Conservation (phyloP, 2,329 filamentous ascomycete genomes). For the Paraphoma chrysanthemicola region DNA sequence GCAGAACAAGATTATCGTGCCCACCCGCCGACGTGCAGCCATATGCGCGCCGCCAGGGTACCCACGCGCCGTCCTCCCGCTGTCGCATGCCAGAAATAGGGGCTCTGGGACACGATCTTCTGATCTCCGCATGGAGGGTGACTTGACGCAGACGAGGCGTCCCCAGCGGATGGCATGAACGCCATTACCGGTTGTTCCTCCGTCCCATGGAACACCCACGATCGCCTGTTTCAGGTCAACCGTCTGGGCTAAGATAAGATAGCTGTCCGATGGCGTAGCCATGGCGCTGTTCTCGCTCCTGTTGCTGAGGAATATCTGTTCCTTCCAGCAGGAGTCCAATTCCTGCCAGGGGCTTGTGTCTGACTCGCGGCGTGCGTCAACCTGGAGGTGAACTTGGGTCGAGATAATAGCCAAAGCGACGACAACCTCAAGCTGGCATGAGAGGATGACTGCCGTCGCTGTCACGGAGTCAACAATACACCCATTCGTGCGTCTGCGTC, state of each 20-base stretch:
- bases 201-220: slow-evolving; percentile 16
- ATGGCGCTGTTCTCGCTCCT: neutral
- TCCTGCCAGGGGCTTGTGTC: neutral
- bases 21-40: neutral
- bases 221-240: slow-evolving; percentile 17
- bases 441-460: no score
- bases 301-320: neutral
- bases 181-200: slow-evolving; percentile 12
- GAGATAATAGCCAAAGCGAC: no score
- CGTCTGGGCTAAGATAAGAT: neutral
- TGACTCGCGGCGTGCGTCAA: no score
- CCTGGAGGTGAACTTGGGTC: no score
- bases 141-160: slow-evolving; percentile 10
- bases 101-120: slow-evolving; percentile 21
- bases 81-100: slow-evolving; percentile 18
- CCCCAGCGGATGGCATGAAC: slow-evolving; percentile 16
- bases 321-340: neutral
- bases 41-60: neutral
- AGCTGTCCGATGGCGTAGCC: neutral
- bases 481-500: no score
- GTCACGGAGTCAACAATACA: no score
- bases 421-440: no score
- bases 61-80: slow-evolving; percentile 8
- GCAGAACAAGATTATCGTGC: neutral
- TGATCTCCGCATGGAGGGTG: slow-evolving; percentile 11